phyloP scores from a whole-genome alignment of 805 yeast genomes.

The Torulaspora indica region DNA sequence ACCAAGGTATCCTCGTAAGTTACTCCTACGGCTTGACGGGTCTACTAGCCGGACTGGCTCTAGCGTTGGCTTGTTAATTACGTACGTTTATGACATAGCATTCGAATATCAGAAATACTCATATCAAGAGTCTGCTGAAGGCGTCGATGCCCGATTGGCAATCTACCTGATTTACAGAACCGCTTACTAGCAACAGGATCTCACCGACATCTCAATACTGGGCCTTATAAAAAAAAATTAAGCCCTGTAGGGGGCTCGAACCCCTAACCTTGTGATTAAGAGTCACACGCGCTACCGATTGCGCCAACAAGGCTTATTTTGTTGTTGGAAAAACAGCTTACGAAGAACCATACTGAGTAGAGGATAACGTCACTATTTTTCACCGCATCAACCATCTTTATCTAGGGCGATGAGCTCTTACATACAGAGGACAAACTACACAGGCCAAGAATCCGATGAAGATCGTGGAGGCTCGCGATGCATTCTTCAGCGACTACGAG shows the following conservation, averaged over 20 bases:
- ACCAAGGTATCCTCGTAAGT: conserved; percentile 1
- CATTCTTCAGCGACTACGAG: conserved; percentile 55
- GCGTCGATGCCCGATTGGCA: too few species aligned
- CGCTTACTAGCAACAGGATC: too few species aligned
- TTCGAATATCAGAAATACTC: background rate
- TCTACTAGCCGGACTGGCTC: conserved; percentile 9
- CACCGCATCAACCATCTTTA: background rate
- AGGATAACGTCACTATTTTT: background rate
- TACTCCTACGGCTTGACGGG: conserved; percentile 8
- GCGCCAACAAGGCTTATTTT: conserved; percentile 20
- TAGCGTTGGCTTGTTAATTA: conserved; percentile 7
- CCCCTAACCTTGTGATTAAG: conserved; percentile 25
- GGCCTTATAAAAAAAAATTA: conserved; percentile 5
- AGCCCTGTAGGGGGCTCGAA: conserved; percentile 26
- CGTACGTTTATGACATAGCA: background rate
- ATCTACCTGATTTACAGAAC: too few species aligned
- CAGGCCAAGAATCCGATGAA: conserved; percentile 34
- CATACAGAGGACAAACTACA: background rate
- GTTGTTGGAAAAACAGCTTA: background rate
- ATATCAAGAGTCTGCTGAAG: background rate
- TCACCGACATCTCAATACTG: too few species aligned
- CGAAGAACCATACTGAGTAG: background rate
- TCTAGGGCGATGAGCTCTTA: conserved; percentile 1
- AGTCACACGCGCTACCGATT: conserved; percentile 25
- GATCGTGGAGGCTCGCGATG: conserved; percentile 45